phyloP scores from a whole-genome alignment of 73 alveolate species.

The Effrenium voratum region DNA sequence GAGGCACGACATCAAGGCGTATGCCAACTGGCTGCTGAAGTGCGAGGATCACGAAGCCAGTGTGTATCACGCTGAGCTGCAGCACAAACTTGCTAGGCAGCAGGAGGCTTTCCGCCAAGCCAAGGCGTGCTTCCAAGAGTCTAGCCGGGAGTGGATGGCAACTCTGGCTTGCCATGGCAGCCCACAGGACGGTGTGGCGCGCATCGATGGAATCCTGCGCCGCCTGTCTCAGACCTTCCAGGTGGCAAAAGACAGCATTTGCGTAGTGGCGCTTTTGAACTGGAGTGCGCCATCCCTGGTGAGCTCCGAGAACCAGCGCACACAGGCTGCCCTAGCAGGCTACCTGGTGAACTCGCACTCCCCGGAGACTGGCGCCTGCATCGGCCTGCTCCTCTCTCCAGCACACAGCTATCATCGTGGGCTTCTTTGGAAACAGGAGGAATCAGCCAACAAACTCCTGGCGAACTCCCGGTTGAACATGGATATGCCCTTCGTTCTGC shows the following conservation, averaged over 20 bases:
- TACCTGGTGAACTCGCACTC: not conserved
- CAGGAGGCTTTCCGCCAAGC: not conserved
- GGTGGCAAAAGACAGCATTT: not conserved
- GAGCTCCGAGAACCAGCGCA: not conserved
- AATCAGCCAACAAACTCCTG: not conserved
- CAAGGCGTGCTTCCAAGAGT: not conserved
- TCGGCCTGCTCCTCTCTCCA: not conserved
- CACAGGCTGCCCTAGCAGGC: not conserved
- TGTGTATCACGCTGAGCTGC: not conserved
- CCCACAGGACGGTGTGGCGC: not conserved
- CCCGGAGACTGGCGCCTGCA: not conserved
- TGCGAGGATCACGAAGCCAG: not conserved
- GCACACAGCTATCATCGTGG: not conserved
- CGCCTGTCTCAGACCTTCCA: not conserved
- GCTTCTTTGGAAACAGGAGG: not conserved
- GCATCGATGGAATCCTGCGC: not conserved
- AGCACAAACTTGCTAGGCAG: not conserved
- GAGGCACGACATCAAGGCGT: conserved; percentile 27
- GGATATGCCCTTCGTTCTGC: not conserved
- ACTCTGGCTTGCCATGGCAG: not conserved
- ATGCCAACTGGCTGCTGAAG: not conserved
- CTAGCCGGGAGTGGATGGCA: not conserved
- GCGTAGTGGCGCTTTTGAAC: not conserved
- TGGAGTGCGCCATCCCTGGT: conserved; percentile 3
- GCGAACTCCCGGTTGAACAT: not conserved